Evolutionary conservation across 768 basidiomycete species (phyloP).

Genomic region (Russula abietina): DNA sequence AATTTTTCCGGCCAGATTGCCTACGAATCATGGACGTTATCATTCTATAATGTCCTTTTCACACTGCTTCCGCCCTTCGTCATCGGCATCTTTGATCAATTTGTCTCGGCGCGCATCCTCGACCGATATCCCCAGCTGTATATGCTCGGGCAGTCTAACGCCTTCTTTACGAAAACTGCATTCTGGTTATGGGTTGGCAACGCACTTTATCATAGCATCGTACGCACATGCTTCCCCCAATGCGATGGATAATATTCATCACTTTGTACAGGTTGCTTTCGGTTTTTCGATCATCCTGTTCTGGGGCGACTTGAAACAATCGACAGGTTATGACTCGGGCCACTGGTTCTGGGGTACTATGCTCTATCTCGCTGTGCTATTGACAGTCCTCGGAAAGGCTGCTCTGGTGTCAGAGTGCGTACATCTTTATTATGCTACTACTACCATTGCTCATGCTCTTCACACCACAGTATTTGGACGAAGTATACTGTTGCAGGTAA

Average conservation of each 20-base stretch:
- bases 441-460: slow-evolving; percentile 12
- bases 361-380: slow-evolving; percentile 85
- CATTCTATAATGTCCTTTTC: slow-evolving; percentile 94
- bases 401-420: slow-evolving; percentile 94
- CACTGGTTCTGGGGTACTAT: slow-evolving; percentile 99
- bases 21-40: slow-evolving; percentile 98
- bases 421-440: background rate
- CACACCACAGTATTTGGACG: slow-evolving; percentile 79
- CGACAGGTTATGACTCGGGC: slow-evolving; percentile 76
- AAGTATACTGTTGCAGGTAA: slow-evolving; percentile 93
- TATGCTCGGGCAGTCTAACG: slow-evolving; percentile 87
- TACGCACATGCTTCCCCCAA: slow-evolving; percentile 34
- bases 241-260: background rate
- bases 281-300: slow-evolving; percentile 86
- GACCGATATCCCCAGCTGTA: slow-evolving; percentile 98
- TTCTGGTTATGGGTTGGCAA: slow-evolving; percentile 93
- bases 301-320: slow-evolving; percentile 85
- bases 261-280: slow-evolving; percentile 60
- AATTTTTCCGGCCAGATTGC: slow-evolving; percentile 99
- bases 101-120: slow-evolving; percentile 92
- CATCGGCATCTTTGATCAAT: slow-evolving; percentile 97
- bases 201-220: slow-evolving; percentile 84
- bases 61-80: slow-evolving; percentile 94
- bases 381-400: slow-evolving; percentile 96
- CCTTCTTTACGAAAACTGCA: slow-evolving; percentile 83